Conservation (phyloP, 352 stramenopile species). For the Phytophthora sansomeana region DNA sequence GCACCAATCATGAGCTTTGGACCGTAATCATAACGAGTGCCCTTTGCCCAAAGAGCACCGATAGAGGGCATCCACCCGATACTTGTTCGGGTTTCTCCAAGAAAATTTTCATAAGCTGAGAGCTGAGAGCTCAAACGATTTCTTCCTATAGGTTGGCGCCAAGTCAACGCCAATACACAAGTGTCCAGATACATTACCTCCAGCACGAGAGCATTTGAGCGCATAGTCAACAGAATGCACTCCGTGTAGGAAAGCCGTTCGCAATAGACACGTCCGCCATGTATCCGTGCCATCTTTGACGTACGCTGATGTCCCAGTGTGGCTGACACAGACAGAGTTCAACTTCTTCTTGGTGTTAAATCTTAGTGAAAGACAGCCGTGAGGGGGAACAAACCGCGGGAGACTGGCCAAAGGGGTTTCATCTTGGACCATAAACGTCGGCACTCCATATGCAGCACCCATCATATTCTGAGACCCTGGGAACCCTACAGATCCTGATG, state of each 20-base stretch:
- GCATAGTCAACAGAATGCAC: conserved; percentile 83
- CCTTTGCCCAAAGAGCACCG: conserved; percentile 76
- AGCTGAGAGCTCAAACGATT: conserved; percentile 3
- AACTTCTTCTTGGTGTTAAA: conserved; percentile 76
- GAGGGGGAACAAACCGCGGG: conserved; percentile 64
- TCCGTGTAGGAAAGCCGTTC: conserved; percentile 67
- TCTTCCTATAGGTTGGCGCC: conserved; percentile 33
- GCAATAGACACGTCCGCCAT: conserved; percentile 76
- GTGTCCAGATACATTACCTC: conserved; percentile 72
- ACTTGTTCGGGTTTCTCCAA: conserved; percentile 58
- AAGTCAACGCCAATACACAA: conserved; percentile 83
- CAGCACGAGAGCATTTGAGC: conserved; percentile 74
- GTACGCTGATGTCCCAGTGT: conserved; percentile 74
- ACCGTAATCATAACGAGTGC: conserved; percentile 62
- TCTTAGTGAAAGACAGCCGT: conserved; percentile 60
- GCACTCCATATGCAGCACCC: conserved; percentile 84
- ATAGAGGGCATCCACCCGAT: conserved; percentile 90
- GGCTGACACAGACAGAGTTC: conserved; percentile 69
- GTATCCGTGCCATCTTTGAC: conserved; percentile 56
- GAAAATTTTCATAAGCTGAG: conserved; percentile 48
- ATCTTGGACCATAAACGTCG: conserved; percentile 85
- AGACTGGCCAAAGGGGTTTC: conserved; percentile 74
- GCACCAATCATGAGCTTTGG: conserved; percentile 45
- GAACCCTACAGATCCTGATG: conserved; percentile 81
- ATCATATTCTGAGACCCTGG: conserved; percentile 90